Percentiles rank a stretch among this genome's conserved stretches.
Conservation (phyloP, 2,329 filamentous ascomycete genomes). For the Apiospora marii region DNA sequence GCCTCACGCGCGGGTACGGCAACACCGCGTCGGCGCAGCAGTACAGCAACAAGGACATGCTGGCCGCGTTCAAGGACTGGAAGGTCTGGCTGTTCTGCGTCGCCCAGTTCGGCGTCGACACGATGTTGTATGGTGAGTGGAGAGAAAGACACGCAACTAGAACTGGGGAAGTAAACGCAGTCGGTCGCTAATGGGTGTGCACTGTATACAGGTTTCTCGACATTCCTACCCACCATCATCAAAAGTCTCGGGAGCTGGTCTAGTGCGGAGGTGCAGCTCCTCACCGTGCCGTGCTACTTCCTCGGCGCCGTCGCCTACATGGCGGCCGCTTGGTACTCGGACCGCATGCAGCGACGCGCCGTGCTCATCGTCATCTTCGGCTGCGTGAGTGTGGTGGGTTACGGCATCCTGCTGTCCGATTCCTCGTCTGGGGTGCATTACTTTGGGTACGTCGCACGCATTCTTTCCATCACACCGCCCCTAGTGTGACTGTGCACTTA, state of each 20-base stretch:
- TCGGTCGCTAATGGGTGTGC: conserved; percentile 19
- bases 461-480: background rate
- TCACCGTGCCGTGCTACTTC: conserved; percentile 82
- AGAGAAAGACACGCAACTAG: background rate
- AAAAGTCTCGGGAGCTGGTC: conserved; percentile 70
- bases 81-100: conserved; percentile 76
- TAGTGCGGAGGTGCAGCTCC: conserved; percentile 72
- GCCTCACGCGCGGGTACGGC: conserved; percentile 53
- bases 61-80: conserved; percentile 75
- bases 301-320: conserved; percentile 76
- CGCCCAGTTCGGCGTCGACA: conserved; percentile 76
- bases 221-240: conserved; percentile 83
- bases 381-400: conserved; percentile 70
- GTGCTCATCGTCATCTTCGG: conserved; percentile 71
- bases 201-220: conserved; percentile 66
- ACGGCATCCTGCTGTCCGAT: conserved; percentile 71
- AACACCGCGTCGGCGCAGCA: conserved; percentile 53
- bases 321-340: conserved; percentile 69
- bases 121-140: conserved; percentile 71
- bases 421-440: conserved; percentile 71
- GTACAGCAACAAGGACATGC: conserved; percentile 67
- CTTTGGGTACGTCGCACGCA: conserved; percentile 55
- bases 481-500: background rate
- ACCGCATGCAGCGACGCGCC: conserved; percentile 70
- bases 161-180: too few species aligned